These are phyloP conservation scores for Psilocybe sp. DNA, from an alignment of 768 basidiomycete genomes.

Conservation along the genomic window DNA sequence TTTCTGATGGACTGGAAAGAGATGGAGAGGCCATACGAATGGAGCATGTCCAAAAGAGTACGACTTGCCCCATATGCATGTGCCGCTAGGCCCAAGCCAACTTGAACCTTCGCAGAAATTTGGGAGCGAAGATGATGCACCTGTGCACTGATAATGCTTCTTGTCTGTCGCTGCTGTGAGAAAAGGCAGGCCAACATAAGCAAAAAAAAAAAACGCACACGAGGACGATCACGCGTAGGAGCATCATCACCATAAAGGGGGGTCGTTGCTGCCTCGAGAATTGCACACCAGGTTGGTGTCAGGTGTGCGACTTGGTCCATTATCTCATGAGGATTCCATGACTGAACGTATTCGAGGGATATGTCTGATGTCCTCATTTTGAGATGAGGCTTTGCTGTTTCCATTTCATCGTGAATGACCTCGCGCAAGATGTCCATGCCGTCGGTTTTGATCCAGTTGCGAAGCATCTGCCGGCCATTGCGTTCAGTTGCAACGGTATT, in stretches of 20 bases:
- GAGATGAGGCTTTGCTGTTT: slow-evolving; percentile 18
- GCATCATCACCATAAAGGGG: slow-evolving; percentile 4
- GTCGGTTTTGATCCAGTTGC: neutral
- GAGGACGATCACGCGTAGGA: slow-evolving; percentile 2
- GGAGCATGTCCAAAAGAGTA: slow-evolving; percentile 8
- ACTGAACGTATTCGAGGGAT: slow-evolving; percentile 16
- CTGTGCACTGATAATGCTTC: slow-evolving; percentile 9
- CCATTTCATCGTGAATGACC: slow-evolving; percentile 1
- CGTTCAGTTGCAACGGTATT: too few species aligned
- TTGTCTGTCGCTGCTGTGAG: slow-evolving; percentile 3
- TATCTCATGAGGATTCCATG: slow-evolving; percentile 17
- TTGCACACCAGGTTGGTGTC: slow-evolving; percentile 15
- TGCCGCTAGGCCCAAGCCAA: slow-evolving; percentile 9
- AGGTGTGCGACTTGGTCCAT: slow-evolving; percentile 15
- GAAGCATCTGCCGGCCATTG: neutral
- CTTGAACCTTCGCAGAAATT: slow-evolving; percentile 8
- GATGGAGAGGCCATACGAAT: slow-evolving; percentile 7
- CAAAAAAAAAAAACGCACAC: neutral
- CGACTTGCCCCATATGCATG: slow-evolving; percentile 13
- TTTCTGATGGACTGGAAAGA: slow-evolving; percentile 5
- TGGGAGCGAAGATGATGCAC: slow-evolving; percentile 11
- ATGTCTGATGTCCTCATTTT: slow-evolving; percentile 14
- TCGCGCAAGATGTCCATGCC: neutral
- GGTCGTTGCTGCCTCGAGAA: slow-evolving; percentile 18
- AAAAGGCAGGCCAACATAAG: neutral